Conservation (phyloP, 768 basidiomycete species). For the Podaxis sp. region DNA sequence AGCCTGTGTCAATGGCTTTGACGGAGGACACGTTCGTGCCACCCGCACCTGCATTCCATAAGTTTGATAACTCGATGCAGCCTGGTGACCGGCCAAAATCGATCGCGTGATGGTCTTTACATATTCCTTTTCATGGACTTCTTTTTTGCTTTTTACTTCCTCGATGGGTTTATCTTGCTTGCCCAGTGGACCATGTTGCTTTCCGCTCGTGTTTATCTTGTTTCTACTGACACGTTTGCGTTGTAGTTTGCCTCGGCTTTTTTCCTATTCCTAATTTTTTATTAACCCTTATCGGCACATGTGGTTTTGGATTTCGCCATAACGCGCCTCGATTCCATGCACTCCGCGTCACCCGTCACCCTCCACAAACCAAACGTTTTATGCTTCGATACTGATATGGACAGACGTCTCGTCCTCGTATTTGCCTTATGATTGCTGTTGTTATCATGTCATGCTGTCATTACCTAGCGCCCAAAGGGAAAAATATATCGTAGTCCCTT, state of each 20-base stretch:
- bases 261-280: background rate
- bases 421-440: background rate
- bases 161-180: background rate
- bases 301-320: background rate
- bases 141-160: background rate
- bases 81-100: constrained; percentile 46
- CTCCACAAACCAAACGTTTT: background rate
- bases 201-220: constrained; percentile 3
- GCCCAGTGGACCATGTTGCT: background rate
- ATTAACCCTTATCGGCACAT: background rate
- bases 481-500: constrained; percentile 1
- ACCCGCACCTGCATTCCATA: constrained; percentile 58
- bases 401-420: background rate
- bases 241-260: constrained; percentile 4
- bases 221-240: constrained; percentile 4
- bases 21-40: constrained; percentile 61
- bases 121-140: background rate
- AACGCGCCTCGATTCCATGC: background rate
- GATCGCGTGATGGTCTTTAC: constrained; percentile 29
- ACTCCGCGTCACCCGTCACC: background rate
- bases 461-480: background rate
- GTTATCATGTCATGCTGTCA: constrained; percentile 3
- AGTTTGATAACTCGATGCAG: constrained; percentile 30
- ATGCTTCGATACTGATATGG: background rate
- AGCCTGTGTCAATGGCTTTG: constrained; percentile 71